Evolutionary conservation across 495 filamentous ascomycete genomes (phyloP).

Genomic region (Neurospora sp.): DNA sequence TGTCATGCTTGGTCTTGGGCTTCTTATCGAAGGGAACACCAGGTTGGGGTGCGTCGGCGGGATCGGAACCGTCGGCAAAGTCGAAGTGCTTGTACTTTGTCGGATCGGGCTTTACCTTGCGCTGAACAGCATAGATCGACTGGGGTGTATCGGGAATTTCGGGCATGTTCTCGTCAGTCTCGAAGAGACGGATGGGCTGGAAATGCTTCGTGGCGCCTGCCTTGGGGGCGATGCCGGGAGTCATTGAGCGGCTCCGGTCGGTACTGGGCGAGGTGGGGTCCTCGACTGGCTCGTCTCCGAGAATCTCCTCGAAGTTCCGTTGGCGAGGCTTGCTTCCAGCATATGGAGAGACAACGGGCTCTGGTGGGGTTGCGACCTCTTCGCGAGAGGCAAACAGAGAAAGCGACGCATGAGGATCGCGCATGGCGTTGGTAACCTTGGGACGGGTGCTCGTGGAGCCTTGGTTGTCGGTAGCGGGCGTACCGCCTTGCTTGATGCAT

Average conservation of each 20-base stretch:
- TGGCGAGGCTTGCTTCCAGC: conserved; percentile 36
- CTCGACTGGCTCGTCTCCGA: conserved; percentile 35
- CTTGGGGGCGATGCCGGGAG: conserved; percentile 47
- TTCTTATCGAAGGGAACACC: conserved; percentile 21
- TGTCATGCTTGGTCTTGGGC: conserved; percentile 51
- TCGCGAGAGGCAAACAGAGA: conserved; percentile 60
- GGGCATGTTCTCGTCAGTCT: conserved; percentile 38
- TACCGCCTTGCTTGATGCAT: conserved; percentile 33
- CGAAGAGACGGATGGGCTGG: conserved; percentile 60
- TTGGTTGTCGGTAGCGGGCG: conserved; percentile 12
- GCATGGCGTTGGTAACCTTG: conserved; percentile 40
- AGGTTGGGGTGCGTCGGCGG: conserved; percentile 25
- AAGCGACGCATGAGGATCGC: conserved; percentile 68
- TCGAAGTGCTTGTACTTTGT: conserved; percentile 84
- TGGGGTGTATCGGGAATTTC: conserved; percentile 30
- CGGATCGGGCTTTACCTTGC: conserved; percentile 51
- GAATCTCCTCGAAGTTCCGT: conserved; percentile 43
- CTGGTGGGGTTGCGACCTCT: conserved; percentile 34
- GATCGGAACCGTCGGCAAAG: conserved; percentile 54
- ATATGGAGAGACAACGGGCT: conserved; percentile 42
- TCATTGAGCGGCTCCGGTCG: conserved; percentile 29
- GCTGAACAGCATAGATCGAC: conserved; percentile 25
- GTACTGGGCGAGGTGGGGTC: conserved; percentile 39
- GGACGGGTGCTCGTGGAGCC: conserved; percentile 29
- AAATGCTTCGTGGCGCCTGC: conserved; percentile 60